Percentiles rank a stretch among this genome's conserved stretches.
Evolutionary conservation across 352 stramenopile genomes (phyloP).

Genomic region (Pythium grandisporangium): DNA sequence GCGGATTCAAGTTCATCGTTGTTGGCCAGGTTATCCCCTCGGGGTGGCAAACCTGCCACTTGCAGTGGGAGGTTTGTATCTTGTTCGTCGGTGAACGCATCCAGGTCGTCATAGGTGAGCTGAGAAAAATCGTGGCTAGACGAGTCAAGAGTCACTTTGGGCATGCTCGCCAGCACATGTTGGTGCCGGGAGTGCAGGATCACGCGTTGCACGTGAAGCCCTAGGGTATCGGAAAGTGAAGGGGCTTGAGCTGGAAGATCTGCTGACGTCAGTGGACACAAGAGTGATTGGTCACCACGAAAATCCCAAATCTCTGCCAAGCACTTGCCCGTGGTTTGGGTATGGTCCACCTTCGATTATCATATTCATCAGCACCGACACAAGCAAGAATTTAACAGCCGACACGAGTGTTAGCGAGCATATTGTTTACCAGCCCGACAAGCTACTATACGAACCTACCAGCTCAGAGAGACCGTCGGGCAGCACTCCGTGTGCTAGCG

Average conservation of each 20-base stretch:
- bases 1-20: no score
- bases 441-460: no score
- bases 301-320: constrained; percentile 16
- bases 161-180: constrained; percentile 2
- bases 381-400: no score
- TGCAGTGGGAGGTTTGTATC: constrained; percentile 8
- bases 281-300: constrained; percentile 1
- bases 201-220: constrained; percentile 4
- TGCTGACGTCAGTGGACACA: constrained; percentile 15
- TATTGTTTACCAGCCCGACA: no score
- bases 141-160: constrained; percentile 1
- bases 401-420: no score
- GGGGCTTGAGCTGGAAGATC: constrained; percentile 9
- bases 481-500: constrained; percentile 34
- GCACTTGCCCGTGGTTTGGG: not conserved
- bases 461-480: constrained; percentile 49
- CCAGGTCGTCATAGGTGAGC: constrained; percentile 11
- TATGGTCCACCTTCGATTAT: constrained; percentile 7
- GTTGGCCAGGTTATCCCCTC: no score
- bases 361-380: no score
- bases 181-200: constrained; percentile 6
- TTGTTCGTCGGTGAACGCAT: constrained; percentile 15
- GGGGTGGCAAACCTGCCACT: no score
- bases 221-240: not conserved
- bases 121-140: constrained; percentile 14